Evolutionary conservation across 2,329 filamentous ascomycete genomes (phyloP).

Genomic region (Aphanocladium album): DNA sequence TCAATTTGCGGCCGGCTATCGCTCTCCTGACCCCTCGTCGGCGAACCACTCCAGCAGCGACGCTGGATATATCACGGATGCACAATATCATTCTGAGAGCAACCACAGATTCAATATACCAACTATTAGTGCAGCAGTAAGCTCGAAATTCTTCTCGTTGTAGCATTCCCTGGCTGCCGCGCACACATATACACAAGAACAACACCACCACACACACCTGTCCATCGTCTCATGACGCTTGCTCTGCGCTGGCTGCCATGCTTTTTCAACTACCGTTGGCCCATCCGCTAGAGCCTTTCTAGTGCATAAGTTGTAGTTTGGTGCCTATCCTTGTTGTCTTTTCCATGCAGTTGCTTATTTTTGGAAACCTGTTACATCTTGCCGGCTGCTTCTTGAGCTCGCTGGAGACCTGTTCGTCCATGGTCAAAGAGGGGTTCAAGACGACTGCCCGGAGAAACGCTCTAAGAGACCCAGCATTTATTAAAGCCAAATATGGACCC

Average conservation of each 20-base stretch:
- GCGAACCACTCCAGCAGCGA: background rate
- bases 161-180: background rate
- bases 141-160: background rate
- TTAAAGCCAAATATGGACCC: slow-evolving; percentile 1
- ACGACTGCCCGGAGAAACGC: background rate
- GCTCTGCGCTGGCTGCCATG: background rate
- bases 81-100: background rate
- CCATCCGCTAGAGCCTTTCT: background rate
- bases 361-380: background rate
- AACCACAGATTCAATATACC: no score
- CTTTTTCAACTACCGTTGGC: background rate
- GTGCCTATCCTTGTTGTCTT: background rate
- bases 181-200: background rate
- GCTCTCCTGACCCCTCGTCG: background rate
- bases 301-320: background rate
- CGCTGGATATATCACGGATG: background rate
- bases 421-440: background rate
- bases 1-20: background rate
- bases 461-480: background rate
- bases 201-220: background rate
- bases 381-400: background rate
- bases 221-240: background rate
- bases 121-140: background rate
- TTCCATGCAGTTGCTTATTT: background rate
- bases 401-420: background rate